A percentile compares a stretch with the other conserved stretches of the same genome.
Conservation (phyloP, 2,329 filamentous ascomycete species). For the Colletotrichum endophyticum region DNA sequence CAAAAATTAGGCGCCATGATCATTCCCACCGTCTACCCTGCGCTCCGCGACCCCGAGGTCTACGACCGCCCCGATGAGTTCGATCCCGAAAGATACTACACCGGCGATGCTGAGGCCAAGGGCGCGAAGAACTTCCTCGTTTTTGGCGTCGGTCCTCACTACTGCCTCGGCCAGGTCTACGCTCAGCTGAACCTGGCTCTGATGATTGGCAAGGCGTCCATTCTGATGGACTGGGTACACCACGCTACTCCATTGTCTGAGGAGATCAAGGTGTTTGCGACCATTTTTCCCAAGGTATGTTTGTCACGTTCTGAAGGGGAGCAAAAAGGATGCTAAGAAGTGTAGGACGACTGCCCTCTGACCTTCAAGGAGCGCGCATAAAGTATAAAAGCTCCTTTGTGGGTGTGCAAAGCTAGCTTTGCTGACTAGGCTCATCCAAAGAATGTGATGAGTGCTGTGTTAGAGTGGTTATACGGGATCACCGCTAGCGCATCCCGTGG, state of each 20-base stretch:
- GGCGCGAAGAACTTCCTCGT: constrained; percentile 94
- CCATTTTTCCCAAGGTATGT: constrained; percentile 93
- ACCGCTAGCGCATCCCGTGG: neutral
- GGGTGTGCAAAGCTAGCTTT: neutral
- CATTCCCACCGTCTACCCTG: constrained; percentile 87
- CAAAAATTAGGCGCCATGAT: constrained; percentile 77
- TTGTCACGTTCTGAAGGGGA: neutral
- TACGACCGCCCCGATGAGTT: constrained; percentile 90
- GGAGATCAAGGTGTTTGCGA: constrained; percentile 98
- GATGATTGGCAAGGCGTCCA: constrained; percentile 87
- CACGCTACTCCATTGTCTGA: constrained; percentile 83
- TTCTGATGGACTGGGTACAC: constrained; percentile 90
- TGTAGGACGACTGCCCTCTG: constrained; percentile 81
- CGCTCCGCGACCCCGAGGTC: constrained; percentile 89
- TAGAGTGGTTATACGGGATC: neutral
- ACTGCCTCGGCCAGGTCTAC: constrained; percentile 94
- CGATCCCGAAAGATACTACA: constrained; percentile 90
- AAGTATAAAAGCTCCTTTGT: neutral
- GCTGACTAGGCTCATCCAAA: neutral
- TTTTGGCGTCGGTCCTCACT: constrained; percentile 94
- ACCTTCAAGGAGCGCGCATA: constrained; percentile 66
- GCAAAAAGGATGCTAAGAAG: neutral
- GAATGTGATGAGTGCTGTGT: neutral
- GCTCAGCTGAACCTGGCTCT: constrained; percentile 87
- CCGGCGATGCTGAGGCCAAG: constrained; percentile 84